Conservation (phyloP, 2,329 filamentous ascomycete species). For the Exophiala bonariae region DNA sequence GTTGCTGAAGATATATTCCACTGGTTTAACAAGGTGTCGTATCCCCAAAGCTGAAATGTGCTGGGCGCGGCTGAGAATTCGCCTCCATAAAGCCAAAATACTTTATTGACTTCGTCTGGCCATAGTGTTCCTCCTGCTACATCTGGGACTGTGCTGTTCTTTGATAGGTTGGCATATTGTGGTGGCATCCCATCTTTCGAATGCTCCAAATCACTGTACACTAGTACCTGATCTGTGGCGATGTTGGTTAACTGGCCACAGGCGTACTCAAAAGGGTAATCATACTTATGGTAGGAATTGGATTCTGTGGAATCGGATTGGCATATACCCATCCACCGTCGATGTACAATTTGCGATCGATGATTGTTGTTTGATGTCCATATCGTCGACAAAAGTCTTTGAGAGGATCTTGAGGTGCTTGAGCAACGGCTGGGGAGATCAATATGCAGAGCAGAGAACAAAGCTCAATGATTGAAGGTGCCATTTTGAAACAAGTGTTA, state of each 20-base stretch:
- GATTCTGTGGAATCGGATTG: constrained; percentile 49
- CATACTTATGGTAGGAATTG: constrained; percentile 60
- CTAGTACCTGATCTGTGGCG: constrained; percentile 51
- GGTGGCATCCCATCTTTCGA: constrained; percentile 49
- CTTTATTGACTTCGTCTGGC: constrained; percentile 63
- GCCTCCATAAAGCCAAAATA: constrained; percentile 64
- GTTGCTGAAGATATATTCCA: constrained; percentile 52
- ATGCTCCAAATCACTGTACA: constrained; percentile 58
- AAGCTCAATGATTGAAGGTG: no score
- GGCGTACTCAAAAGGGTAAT: constrained; percentile 28
- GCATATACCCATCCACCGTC: constrained; percentile 62
- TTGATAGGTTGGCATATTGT: constrained; percentile 58
- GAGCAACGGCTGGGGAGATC: not conserved
- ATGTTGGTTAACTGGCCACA: not conserved
- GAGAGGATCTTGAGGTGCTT: constrained; percentile 47
- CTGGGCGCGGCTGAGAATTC: constrained; percentile 49
- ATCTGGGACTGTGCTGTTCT: constrained; percentile 58
- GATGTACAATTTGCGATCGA: constrained; percentile 62
- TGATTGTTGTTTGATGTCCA: constrained; percentile 61
- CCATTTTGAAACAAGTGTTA: no score
- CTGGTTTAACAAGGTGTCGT: constrained; percentile 57
- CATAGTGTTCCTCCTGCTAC: constrained; percentile 54
- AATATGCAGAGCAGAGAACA: no score
- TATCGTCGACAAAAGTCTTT: constrained; percentile 55
- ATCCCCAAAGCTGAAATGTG: constrained; percentile 55